Base-by-base conservation (phyloP, 495 filamentous ascomycete genomes). In the Aspergillus cristatus region DNA sequence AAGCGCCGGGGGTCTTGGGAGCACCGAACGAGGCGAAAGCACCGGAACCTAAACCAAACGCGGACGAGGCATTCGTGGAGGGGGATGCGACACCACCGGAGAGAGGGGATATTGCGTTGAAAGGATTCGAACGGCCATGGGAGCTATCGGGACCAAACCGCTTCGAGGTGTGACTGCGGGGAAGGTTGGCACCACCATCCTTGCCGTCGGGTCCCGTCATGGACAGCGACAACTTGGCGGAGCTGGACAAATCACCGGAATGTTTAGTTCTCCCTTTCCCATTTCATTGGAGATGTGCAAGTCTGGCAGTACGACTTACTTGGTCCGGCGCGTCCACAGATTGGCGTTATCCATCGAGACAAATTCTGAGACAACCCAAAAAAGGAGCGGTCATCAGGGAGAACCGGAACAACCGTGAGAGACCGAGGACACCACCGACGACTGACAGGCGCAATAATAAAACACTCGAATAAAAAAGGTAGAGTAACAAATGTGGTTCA, bases 11-110 rank as follows among this genome's bases (percentile, higher is more conserved):
- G 6, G 84, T 82, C 68, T 95, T 97, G 14, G 91, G 88, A 14
- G 77, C 71, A n/a, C 91, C 90, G 62, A 98, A 98, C 4, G 87
- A 91, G 28, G 93, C 91, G 62, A 98, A 98, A 30, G 91, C 91
- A 42, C 91, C 91, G 22, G 86, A 86, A 28, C 91, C 91, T 22
- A 98, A 74, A 37, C 88, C 87, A 55, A 98, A 98, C 35, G 89
- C 89, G 39, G 81, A 87, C 6, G 93, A 93, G 41, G 86, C 91
- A 45, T 82, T 84, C 38, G 78, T 71, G 14, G 85, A 91, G 7
- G 91, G 90, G 17, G 91, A 94, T 13, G 84, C 78, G n/a, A 93
- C 71, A 26, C 75, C 70, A 40, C 67, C 71, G 14, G 78, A 76
- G 36, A 81, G 54, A 24, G 88, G 86, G 17, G 83, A 78, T 57